Conservation (phyloP, 495 filamentous ascomycete genomes). For the Aspergillus steynii region DNA sequence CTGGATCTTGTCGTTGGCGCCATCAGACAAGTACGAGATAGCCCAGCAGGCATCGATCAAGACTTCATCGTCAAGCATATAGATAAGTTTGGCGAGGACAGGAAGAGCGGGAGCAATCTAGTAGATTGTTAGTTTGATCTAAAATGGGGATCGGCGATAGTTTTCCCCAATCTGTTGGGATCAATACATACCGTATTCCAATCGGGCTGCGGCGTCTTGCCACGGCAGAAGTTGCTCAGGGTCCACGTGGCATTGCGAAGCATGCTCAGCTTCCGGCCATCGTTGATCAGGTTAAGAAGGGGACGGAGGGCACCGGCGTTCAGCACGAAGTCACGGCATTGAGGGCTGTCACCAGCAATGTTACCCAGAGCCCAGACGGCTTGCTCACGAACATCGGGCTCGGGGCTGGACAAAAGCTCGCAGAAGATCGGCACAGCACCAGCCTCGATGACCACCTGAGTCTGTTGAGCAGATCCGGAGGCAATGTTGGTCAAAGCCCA, state of each 20-base stretch:
- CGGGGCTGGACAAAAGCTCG: constrained; percentile 89
- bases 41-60: constrained; percentile 99
- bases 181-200: constrained; percentile 75
- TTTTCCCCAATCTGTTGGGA: neutral
- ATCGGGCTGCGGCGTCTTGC: constrained; percentile 98
- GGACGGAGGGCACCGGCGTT: constrained; percentile 87
- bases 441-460: constrained; percentile 97
- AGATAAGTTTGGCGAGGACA: constrained; percentile 94
- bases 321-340: constrained; percentile 94
- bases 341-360: constrained; percentile 97
- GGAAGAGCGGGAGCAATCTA: constrained; percentile 96
- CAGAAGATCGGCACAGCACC: constrained; percentile 99
- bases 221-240: constrained; percentile 99
- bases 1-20: constrained; percentile 98
- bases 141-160: neutral
- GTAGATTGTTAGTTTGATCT: constrained; percentile 18
- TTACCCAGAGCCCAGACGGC: constrained; percentile 99
- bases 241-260: constrained; percentile 99
- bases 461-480: constrained; percentile 94
- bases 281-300: constrained; percentile 82
- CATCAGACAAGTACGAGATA: constrained; percentile 99
- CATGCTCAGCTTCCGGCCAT: constrained; percentile 99
- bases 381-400: constrained; percentile 98
- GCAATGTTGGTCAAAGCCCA: constrained; percentile 99
- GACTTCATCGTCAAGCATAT: constrained; percentile 97